phyloP scores from a whole-genome alignment of 805 yeast genomes.

The Teunomyces atbi region DNA sequence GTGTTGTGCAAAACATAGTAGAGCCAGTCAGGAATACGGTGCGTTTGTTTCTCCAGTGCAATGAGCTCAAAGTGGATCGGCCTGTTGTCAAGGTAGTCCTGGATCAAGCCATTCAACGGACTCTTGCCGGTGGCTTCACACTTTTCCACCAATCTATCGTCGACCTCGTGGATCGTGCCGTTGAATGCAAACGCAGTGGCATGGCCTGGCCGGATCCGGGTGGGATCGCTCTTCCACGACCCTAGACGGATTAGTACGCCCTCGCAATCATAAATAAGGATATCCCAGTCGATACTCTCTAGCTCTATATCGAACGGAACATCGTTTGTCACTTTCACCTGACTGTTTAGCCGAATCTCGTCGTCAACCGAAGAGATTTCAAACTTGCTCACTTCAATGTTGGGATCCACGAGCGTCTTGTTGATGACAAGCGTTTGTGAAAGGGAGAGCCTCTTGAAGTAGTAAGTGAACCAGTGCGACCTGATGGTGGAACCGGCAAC shows the following conservation, averaged over 20 bases:
- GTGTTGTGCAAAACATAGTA: slow-evolving; percentile 14
- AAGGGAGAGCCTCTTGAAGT: slow-evolving; percentile 15
- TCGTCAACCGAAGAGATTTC: slow-evolving; percentile 9
- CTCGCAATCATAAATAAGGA: slow-evolving; percentile 27
- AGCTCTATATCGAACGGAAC: slow-evolving; percentile 19
- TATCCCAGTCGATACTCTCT: slow-evolving; percentile 25
- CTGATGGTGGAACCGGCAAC: slow-evolving; percentile 17
- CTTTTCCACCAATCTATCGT: slow-evolving; percentile 14
- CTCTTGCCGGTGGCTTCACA: slow-evolving; percentile 20
- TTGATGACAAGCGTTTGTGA: slow-evolving; percentile 8
- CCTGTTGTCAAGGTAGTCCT: slow-evolving; percentile 16
- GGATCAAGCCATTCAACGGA: slow-evolving; percentile 20
- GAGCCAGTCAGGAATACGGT: slow-evolving; percentile 26
- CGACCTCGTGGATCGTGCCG: slow-evolving; percentile 20
- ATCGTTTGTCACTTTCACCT: slow-evolving; percentile 10
- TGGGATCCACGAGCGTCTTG: slow-evolving; percentile 13
- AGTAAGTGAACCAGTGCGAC: slow-evolving; percentile 15
- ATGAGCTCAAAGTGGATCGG: slow-evolving; percentile 16
- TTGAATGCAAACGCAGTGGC: slow-evolving; percentile 15
- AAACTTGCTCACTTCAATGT: slow-evolving; percentile 14
- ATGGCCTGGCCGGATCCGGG: slow-evolving; percentile 14
- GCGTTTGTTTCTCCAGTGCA: slow-evolving; percentile 14
- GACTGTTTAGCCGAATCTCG: slow-evolving; percentile 10
- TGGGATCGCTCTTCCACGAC: slow-evolving; percentile 14
- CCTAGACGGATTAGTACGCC: slow-evolving; percentile 20